phyloP scores from a whole-genome alignment of 805 yeast species.

The Kuraishia capsulata region DNA sequence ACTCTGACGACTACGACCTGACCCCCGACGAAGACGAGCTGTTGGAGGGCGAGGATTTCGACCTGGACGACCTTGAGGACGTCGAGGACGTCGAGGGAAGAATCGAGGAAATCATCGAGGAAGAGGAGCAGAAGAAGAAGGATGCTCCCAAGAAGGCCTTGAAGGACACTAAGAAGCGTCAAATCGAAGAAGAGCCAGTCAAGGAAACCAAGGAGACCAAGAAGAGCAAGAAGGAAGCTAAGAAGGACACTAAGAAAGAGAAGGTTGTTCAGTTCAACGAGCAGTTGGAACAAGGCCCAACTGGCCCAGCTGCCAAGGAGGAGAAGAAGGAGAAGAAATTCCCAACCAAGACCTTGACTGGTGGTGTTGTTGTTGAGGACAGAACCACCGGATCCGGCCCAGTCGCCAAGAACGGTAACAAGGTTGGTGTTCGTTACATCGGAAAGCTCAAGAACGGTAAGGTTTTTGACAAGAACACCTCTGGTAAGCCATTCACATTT shows the following conservation, averaged over 20 bases:
- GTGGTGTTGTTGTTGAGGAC: slow-evolving; percentile 93
- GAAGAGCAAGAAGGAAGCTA: slow-evolving; percentile 33
- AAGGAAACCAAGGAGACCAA: slow-evolving; percentile 36
- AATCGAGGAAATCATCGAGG: slow-evolving; percentile 66
- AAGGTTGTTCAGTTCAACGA: slow-evolving; percentile 64
- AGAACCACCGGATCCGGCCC: slow-evolving; percentile 84
- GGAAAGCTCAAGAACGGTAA: slow-evolving; percentile 97
- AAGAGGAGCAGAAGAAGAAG: slow-evolving; percentile 38
- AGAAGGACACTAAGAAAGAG: slow-evolving; percentile 22
- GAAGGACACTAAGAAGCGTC: slow-evolving; percentile 15
- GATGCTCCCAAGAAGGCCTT: slow-evolving; percentile 12
- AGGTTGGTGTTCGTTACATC: slow-evolving; percentile 93
- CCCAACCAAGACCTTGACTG: slow-evolving; percentile 74
- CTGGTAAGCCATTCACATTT: slow-evolving; percentile 92
- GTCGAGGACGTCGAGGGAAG: slow-evolving; percentile 64
- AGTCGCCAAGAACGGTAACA: slow-evolving; percentile 78
- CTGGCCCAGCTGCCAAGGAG: slow-evolving; percentile 66
- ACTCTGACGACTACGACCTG: slow-evolving; percentile 52
- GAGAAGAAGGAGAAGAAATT: slow-evolving; percentile 35
- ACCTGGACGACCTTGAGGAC: slow-evolving; percentile 56
- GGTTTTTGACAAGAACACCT: slow-evolving; percentile 93
- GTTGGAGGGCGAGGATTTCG: slow-evolving; percentile 37
- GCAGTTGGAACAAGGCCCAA: slow-evolving; percentile 85
- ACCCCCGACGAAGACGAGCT: slow-evolving; percentile 75
- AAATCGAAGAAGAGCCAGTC: slow-evolving; percentile 16